Evolutionary conservation across 371 early-diverging fungal genomes (phyloP).

Genomic region (Pancytospora epiphaga): DNA sequence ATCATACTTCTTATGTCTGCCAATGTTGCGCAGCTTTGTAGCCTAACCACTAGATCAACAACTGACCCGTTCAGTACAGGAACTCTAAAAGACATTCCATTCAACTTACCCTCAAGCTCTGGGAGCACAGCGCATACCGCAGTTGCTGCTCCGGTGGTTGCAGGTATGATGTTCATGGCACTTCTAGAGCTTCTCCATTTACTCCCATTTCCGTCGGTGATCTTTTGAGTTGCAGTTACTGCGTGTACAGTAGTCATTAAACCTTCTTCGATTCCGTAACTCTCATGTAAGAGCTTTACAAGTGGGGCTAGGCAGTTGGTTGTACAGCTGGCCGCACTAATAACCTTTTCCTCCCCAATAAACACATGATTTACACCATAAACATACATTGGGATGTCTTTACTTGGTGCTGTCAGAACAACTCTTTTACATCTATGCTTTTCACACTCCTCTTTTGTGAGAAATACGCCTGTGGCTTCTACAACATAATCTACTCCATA

Average conservation of each 20-base stretch:
- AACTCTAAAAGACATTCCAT: constrained; percentile 70
- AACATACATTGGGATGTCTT: constrained; percentile 69
- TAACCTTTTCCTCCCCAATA: constrained; percentile 65
- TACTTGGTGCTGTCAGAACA: constrained; percentile 89
- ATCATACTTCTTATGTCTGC: constrained; percentile 24
- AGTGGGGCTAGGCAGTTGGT: constrained; percentile 98
- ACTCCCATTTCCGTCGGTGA: constrained; percentile 89
- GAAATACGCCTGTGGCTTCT: constrained; percentile 95
- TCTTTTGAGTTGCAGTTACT: constrained; percentile 94
- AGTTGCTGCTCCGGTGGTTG: constrained; percentile 96
- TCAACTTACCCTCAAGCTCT: constrained; percentile 73
- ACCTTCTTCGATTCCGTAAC: constrained; percentile 72
- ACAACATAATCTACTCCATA: constrained; percentile 80
- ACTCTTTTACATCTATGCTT: constrained; percentile 87
- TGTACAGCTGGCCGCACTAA: constrained; percentile 98
- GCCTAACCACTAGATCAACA: constrained; percentile 85
- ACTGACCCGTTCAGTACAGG: constrained; percentile 91
- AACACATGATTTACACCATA: constrained; percentile 78
- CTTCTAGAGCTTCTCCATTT: constrained; percentile 90
- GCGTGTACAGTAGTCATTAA: constrained; percentile 95
- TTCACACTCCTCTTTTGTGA: constrained; percentile 72
- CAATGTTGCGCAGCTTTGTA: constrained; percentile 70
- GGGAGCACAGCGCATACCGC: constrained; percentile 97
- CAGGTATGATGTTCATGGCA: constrained; percentile 95
- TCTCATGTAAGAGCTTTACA: constrained; percentile 87